A percentile compares a stretch with the other conserved stretches of the same genome.
These are phyloP conservation scores for Macrophomina phaseolina DNA, from an alignment of 2,329 filamentous ascomycete genomes.

Conservation along the genomic window DNA sequence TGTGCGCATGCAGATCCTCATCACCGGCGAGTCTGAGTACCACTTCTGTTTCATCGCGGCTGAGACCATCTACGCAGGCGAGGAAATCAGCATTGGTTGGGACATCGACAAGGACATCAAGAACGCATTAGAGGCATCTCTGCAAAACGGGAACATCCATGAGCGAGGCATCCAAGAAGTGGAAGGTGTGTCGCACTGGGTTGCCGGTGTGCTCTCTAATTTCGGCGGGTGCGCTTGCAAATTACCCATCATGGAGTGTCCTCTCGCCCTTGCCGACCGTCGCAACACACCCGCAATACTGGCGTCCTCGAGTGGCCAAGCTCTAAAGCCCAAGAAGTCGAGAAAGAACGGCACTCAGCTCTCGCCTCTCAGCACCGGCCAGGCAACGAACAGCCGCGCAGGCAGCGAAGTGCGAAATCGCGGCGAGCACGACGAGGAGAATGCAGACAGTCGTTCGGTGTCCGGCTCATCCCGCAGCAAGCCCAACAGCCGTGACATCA, in stretches of 20 bases:
- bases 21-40: conserved; percentile 64
- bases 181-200: conserved; percentile 70
- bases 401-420: conserved; percentile 62
- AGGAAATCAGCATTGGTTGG: conserved; percentile 73
- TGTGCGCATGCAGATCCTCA: conserved; percentile 82
- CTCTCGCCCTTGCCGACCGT: conserved; percentile 44
- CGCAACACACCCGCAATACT: conserved; percentile 34
- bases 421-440: conserved; percentile 60
- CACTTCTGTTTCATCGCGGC: conserved; percentile 93
- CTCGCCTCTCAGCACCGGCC: conserved; percentile 61
- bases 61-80: conserved; percentile 71
- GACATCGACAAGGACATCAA: conserved; percentile 56
- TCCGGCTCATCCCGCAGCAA: conserved; percentile 60
- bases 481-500: conserved; percentile 65
- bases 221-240: conserved; percentile 82
- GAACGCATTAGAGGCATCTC: conserved; percentile 65
- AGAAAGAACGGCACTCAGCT: conserved; percentile 51
- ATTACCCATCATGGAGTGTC: conserved; percentile 36
- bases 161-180: conserved; percentile 63
- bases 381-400: conserved; percentile 62
- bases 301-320: conserved; percentile 35
- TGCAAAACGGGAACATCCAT: conserved; percentile 65
- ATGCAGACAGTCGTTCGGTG: conserved; percentile 61
- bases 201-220: conserved; percentile 73
- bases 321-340: conserved; percentile 56